A percentile compares a stretch with the other conserved stretches of the same genome.
phyloP scores from a whole-genome alignment of 2,329 filamentous ascomycete species.

The Hymenoscyphus salicellus region DNA sequence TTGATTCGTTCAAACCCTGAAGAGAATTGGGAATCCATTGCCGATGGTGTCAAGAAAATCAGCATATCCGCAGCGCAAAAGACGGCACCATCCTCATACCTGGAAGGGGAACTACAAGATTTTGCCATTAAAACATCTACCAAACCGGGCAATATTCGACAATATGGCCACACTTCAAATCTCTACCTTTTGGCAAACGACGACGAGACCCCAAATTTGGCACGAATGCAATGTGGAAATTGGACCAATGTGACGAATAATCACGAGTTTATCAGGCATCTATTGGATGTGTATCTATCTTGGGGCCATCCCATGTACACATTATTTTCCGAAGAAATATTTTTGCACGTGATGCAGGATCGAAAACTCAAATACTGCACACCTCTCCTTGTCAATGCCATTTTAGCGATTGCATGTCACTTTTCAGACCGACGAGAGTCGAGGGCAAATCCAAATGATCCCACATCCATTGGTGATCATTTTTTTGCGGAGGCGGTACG shows the following conservation, averaged over 20 bases:
- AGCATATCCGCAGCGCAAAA: constrained; percentile 8
- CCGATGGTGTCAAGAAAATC: constrained; percentile 14
- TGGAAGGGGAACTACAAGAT: constrained; percentile 17
- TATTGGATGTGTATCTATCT: constrained; percentile 66
- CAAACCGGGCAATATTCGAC: constrained; percentile 13
- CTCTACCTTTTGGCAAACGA: constrained; percentile 11
- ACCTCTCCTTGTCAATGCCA: constrained; percentile 42
- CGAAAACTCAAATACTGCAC: constrained; percentile 29
- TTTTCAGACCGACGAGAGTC: constrained; percentile 65
- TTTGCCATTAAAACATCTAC: constrained; percentile 16
- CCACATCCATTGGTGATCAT: constrained; percentile 68
- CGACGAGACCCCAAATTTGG: background rate
- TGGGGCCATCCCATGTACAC: constrained; percentile 74
- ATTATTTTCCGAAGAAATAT: constrained; percentile 54
- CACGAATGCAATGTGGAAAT: constrained; percentile 15
- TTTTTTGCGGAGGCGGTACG: constrained; percentile 69
- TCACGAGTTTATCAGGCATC: constrained; percentile 55
- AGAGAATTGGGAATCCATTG: constrained; percentile 20
- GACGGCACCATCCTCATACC: constrained; percentile 3
- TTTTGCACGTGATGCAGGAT: constrained; percentile 20
- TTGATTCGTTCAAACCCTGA: constrained; percentile 20
- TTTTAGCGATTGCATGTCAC: constrained; percentile 56
- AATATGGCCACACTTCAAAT: constrained; percentile 27
- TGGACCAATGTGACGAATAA: constrained; percentile 64
- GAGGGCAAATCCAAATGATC: constrained; percentile 55